Evolutionary conservation across 2,329 filamentous ascomycete genomes (phyloP), one percentile per base, ranked within the genome.

Genomic region (Botrytis aclada): DNA sequence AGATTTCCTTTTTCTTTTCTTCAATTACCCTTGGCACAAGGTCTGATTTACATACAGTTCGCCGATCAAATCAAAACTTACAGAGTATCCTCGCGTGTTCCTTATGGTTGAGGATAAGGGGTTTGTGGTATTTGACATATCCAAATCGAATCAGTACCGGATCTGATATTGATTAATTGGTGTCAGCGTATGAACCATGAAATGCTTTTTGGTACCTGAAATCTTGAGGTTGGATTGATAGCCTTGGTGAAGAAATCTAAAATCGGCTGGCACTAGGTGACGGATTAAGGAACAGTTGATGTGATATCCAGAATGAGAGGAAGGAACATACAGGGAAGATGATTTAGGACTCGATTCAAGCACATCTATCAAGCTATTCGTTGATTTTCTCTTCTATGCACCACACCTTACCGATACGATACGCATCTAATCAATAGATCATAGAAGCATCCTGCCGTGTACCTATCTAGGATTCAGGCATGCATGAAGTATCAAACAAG

Each of bases 341-440:
- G 20, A 25, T 12, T 34, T 34, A 4, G 20, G 20, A 25, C 22
- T 60, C 20, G 20, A 60, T 22, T 25, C 10, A 37, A 60, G 32
- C 22, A 37, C 22, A 60, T 39, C 22, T 39, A 61, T 61, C 12
- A 54, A 54, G 29, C 51, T 14, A 39, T 29, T n/a, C 64, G 51
- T 41, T 25, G 18, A 45, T 32, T 16, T n/a, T 22, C 22, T 39
- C 25, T 32, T 64, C 22, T 10, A 20, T 39, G 5, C 10, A 45
- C 6, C 47, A 29, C 18, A 29, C 32, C 4, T 29, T 9, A 14
- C 16, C 7, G n/a, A 29, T 14, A 34, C 22, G 20, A 51, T 39
- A 71, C 25, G 69, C 69, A 71, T 14, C 56, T 25, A 71, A 54
- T 66, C 69, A 71, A 71, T 71, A 71, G 58, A 56, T 45, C 43